A percentile compares a stretch with the other conserved stretches of the same genome.
Conservation (phyloP, 2,329 filamentous ascomycete species). For the Plectosphaerella plurivora region DNA sequence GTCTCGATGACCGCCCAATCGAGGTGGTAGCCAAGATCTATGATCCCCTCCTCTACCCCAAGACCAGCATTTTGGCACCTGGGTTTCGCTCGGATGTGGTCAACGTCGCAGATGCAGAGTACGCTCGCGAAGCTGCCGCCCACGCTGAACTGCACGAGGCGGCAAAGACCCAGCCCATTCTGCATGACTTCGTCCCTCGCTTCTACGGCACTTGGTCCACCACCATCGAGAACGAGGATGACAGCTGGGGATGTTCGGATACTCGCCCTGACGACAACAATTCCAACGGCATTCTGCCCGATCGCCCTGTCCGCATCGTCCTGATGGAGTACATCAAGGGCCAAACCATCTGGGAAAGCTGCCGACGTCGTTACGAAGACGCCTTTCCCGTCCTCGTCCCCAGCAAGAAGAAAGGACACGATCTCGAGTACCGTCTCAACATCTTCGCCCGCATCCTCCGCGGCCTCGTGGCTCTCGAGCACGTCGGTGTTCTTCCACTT, state of each 20-base stretch:
- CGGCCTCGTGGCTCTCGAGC: too few species aligned
- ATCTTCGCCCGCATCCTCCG: too few species aligned
- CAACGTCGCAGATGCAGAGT: background rate
- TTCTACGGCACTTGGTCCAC: background rate
- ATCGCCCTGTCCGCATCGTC: background rate
- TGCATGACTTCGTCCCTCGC: background rate
- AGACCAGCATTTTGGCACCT: too few species aligned
- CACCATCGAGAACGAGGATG: background rate
- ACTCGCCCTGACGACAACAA: too few species aligned
- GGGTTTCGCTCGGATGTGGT: background rate
- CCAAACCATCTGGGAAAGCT: background rate
- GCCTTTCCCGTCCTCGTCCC: too few species aligned
- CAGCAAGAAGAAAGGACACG: too few species aligned
- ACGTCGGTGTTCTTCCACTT: too few species aligned
- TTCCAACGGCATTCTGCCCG: background rate
- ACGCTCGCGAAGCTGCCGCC: background rate
- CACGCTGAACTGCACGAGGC: background rate
- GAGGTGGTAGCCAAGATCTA: background rate
- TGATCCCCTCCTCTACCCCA: background rate
- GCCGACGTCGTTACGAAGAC: too few species aligned
- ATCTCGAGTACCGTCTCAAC: too few species aligned
- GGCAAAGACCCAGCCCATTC: background rate
- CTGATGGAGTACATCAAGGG: background rate
- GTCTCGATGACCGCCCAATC: background rate
- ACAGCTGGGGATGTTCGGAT: too few species aligned